Percentiles rank a stretch among this genome's conserved stretches.
Conservation (phyloP, 2,329 filamentous ascomycete genomes). For the Talaromyces verruculosus region DNA sequence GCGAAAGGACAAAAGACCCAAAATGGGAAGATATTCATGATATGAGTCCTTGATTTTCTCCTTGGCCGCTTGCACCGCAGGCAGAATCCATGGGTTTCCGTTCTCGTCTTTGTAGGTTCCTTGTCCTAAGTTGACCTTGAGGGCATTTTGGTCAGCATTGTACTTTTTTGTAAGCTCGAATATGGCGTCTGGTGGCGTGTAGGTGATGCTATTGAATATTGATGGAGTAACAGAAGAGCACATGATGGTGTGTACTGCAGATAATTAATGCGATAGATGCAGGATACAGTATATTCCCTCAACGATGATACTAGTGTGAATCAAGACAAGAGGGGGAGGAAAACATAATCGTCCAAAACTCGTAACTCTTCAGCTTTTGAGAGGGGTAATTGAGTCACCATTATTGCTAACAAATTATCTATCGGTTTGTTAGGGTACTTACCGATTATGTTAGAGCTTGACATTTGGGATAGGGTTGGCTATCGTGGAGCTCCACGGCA, state of each 20-base stretch:
- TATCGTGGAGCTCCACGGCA: background rate
- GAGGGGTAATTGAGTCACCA: background rate
- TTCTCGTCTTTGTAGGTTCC: constrained; percentile 90
- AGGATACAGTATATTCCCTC: background rate
- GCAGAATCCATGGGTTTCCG: constrained; percentile 90
- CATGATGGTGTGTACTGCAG: background rate
- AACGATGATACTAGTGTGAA: background rate
- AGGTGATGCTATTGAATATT: background rate
- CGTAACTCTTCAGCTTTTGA: background rate
- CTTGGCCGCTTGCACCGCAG: constrained; percentile 82
- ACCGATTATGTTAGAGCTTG: background rate
- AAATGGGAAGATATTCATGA: constrained; percentile 96
- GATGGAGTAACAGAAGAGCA: background rate
- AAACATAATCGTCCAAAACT: background rate
- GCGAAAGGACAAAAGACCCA: constrained; percentile 77
- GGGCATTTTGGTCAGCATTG: constrained; percentile 65
- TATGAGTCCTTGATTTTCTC: constrained; percentile 81
- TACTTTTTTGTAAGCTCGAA: constrained; percentile 46
- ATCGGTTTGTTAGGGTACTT: background rate
- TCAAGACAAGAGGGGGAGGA: background rate
- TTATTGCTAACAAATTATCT: background rate
- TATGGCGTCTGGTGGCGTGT: constrained; percentile 14
- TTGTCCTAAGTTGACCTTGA: constrained; percentile 90
- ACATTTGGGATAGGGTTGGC: background rate
- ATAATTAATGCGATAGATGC: background rate